These are phyloP conservation scores for Penicillium herquei DNA, from an alignment of 495 filamentous ascomycete species.

Conservation along the genomic window DNA sequence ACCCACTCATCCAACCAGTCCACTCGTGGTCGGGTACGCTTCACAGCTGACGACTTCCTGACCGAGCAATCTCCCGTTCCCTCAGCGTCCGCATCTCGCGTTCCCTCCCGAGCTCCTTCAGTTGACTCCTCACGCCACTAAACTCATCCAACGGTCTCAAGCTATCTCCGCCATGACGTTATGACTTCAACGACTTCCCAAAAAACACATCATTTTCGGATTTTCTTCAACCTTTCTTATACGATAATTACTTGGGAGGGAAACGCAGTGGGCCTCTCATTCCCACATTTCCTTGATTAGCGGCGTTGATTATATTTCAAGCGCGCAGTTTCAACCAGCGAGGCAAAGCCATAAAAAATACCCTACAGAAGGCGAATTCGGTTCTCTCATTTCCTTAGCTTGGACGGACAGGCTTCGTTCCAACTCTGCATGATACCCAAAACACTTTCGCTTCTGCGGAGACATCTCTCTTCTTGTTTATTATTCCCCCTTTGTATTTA, in stretches of 20 bases:
- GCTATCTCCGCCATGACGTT: slow-evolving; percentile 14
- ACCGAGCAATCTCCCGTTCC: slow-evolving; percentile 19
- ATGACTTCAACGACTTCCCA: slow-evolving; percentile 21
- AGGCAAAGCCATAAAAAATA: slow-evolving; percentile 1
- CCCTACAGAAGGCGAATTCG: neutral
- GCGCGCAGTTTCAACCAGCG: neutral
- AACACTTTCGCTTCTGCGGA: slow-evolving; percentile 7
- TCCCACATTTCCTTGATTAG: slow-evolving; percentile 2
- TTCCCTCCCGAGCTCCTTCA: slow-evolving; percentile 21
- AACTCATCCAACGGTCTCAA: neutral
- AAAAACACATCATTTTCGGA: slow-evolving; percentile 13
- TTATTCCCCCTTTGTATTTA: slow-evolving; percentile 8
- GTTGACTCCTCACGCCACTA: slow-evolving; percentile 23
- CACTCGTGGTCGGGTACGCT: slow-evolving; percentile 18
- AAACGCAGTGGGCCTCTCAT: slow-evolving; percentile 1
- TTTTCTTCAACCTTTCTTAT: slow-evolving; percentile 8
- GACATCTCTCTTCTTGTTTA: slow-evolving; percentile 3
- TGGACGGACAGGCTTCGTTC: slow-evolving; percentile 16
- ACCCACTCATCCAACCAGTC: slow-evolving; percentile 32
- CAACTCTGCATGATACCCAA: slow-evolving; percentile 23
- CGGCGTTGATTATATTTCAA: slow-evolving; percentile 5
- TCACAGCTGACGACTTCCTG: slow-evolving; percentile 26
- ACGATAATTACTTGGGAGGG: slow-evolving; percentile 13
- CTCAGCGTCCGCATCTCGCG: slow-evolving; percentile 20
- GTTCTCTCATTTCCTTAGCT: slow-evolving; percentile 12